These are phyloP conservation scores for Backusella luteola DNA, from an alignment of 192 early-diverging fungal species.

Conservation along the genomic window DNA sequence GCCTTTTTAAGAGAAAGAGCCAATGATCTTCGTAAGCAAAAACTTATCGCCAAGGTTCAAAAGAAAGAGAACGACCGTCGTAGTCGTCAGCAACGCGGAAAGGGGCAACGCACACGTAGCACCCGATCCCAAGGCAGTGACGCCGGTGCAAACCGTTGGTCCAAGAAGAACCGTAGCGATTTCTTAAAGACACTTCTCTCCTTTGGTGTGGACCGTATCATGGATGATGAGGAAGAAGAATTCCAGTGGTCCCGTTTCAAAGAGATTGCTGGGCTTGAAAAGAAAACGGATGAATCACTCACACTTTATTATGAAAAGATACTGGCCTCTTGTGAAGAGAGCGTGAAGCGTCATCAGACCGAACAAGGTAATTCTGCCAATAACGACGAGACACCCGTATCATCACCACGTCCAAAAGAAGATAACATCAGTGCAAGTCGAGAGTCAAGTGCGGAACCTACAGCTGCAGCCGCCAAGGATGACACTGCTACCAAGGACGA, in stretches of 20 bases:
- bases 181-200: slow-evolving; percentile 55
- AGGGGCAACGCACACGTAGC: slow-evolving; percentile 34
- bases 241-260: slow-evolving; percentile 67
- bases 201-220: slow-evolving; percentile 47
- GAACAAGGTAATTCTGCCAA: background rate
- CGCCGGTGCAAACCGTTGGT: slow-evolving; percentile 43
- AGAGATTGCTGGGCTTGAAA: slow-evolving; percentile 58
- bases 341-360: slow-evolving; percentile 37
- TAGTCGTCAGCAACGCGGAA: slow-evolving; percentile 36
- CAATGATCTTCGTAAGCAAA: slow-evolving; percentile 40
- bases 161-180: slow-evolving; percentile 50
- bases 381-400: background rate
- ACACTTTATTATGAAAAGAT: slow-evolving; percentile 62
- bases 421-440: slow-evolving; percentile 19
- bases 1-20: slow-evolving; percentile 52
- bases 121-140: slow-evolving; percentile 33
- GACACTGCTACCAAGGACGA: slow-evolving; percentile 41
- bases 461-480: slow-evolving; percentile 22
- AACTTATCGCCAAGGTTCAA: slow-evolving; percentile 37
- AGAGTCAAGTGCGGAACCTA: slow-evolving; percentile 35
- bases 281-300: slow-evolving; percentile 67
- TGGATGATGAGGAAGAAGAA: slow-evolving; percentile 26
- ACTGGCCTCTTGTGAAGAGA: slow-evolving; percentile 57
- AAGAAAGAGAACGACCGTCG: slow-evolving; percentile 35
- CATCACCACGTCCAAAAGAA: background rate